Evolutionary conservation across 2,329 filamentous ascomycete species (phyloP).

Genomic region (Xylaria sp.): DNA sequence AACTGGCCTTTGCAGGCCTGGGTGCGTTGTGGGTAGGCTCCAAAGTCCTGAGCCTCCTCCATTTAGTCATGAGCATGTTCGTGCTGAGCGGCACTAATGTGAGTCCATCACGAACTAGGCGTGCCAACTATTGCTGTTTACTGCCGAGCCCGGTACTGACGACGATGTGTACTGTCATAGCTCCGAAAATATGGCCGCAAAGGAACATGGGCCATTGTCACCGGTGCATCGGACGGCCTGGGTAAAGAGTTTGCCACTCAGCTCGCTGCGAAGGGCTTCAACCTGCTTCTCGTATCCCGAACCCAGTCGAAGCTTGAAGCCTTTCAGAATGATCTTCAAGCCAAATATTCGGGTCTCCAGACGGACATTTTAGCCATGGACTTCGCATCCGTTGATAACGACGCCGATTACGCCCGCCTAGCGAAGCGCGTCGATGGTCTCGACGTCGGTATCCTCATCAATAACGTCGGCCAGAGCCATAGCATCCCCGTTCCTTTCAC

Average conservation of each 20-base stretch:
- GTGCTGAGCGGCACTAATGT: conserved; percentile 68
- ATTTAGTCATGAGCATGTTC: conserved; percentile 70
- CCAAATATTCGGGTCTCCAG: conserved; percentile 70
- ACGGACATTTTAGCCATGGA: conserved; percentile 89
- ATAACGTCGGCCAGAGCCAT: conserved; percentile 96
- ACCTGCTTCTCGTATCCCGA: conserved; percentile 91
- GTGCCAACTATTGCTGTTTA: not conserved
- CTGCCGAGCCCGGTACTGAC: conserved; percentile 25
- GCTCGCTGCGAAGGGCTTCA: conserved; percentile 90
- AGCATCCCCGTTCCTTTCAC: conserved; percentile 89
- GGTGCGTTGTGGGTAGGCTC: conserved; percentile 64
- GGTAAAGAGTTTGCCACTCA: conserved; percentile 95
- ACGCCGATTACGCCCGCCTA: conserved; percentile 79
- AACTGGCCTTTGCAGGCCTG: conserved; percentile 56
- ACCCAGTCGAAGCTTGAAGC: conserved; percentile 88
- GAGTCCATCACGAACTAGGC: conserved; percentile 36
- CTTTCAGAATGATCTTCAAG: conserved; percentile 75
- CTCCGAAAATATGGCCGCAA: conserved; percentile 88
- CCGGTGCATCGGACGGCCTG: conserved; percentile 93
- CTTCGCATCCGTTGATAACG: conserved; percentile 74
- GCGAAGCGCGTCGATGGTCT: conserved; percentile 71
- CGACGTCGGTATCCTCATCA: conserved; percentile 87
- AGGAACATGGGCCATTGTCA: conserved; percentile 92
- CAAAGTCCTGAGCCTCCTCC: conserved; percentile 63
- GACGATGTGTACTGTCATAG: conserved; percentile 51